Percentiles rank a stretch among this genome's conserved stretches.
phyloP scores from a whole-genome alignment of 495 filamentous ascomycete genomes.

The Podospora anserina region DNA sequence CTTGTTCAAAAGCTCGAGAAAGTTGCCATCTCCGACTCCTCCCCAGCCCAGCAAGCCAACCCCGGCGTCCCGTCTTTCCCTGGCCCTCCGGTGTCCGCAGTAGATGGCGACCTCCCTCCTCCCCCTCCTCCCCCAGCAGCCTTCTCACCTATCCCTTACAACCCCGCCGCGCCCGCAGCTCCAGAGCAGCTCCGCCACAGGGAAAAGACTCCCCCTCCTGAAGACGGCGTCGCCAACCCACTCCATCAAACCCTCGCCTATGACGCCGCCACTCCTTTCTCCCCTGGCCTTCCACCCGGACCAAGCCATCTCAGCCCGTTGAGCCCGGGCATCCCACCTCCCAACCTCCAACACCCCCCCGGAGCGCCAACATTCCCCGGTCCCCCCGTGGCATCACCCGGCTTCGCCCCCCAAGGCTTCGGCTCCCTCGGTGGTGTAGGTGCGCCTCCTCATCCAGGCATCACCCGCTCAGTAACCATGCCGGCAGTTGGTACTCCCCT shows the following conservation, averaged over 20 bases:
- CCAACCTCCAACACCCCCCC: conserved; percentile 35
- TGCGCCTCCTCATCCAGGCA: conserved; percentile 33
- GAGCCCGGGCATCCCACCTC: conserved; percentile 37
- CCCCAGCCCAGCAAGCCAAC: conserved; percentile 47
- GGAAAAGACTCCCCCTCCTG: conserved; percentile 84
- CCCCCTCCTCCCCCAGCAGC: conserved; percentile 43
- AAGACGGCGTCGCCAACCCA: conserved; percentile 68
- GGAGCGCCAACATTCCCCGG: conserved; percentile 37
- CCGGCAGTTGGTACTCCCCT: conserved; percentile 30
- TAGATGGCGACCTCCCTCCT: conserved; percentile 22
- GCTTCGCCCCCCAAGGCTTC: conserved; percentile 39
- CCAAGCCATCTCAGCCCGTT: conserved; percentile 33
- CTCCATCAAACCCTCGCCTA: conserved; percentile 64
- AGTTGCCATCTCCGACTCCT: conserved; percentile 58
- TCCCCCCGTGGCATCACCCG: conserved; percentile 40
- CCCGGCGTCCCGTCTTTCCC: conserved; percentile 38
- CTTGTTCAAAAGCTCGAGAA: conserved; percentile 83
- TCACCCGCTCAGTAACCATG: conserved; percentile 43
- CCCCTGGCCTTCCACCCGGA: conserved; percentile 39
- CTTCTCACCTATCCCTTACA: conserved; percentile 79
- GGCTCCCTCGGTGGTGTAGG: conserved; percentile 38
- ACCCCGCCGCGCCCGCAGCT: conserved; percentile 82
- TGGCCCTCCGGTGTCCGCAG: conserved; percentile 37
- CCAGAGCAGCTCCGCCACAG: conserved; percentile 78
- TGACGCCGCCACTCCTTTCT: conserved; percentile 55